Percentiles rank a stretch among this genome's conserved stretches.
phyloP scores from a whole-genome alignment of 805 yeast genomes.

The Wickerhamomyces pijperi region DNA sequence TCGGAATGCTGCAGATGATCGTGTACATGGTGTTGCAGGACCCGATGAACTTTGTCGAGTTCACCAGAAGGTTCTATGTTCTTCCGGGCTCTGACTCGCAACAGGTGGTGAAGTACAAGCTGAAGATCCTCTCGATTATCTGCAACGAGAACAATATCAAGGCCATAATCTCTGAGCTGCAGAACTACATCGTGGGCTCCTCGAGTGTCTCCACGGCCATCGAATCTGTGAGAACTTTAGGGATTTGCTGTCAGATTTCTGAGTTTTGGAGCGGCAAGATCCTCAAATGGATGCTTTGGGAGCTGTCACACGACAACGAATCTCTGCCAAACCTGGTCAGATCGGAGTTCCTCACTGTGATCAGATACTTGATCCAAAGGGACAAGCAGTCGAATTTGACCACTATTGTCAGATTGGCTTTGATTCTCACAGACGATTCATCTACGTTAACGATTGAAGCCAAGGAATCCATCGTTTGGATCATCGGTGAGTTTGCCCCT shows the following conservation, averaged over 20 bases:
- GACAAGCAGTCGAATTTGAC: constrained; percentile 41
- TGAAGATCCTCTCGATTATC: constrained; percentile 50
- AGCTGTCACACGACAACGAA: constrained; percentile 24
- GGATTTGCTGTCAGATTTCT: constrained; percentile 42
- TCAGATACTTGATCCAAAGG: constrained; percentile 61
- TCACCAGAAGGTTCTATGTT: constrained; percentile 40
- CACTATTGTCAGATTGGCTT: constrained; percentile 41
- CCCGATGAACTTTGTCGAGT: constrained; percentile 23
- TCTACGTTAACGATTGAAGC: constrained; percentile 34
- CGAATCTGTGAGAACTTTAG: constrained; percentile 51
- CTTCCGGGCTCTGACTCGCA: too few species aligned
- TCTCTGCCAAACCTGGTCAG: constrained; percentile 23
- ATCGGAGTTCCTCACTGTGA: constrained; percentile 60
- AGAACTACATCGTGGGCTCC: constrained; percentile 35
- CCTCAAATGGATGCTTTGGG: constrained; percentile 51
- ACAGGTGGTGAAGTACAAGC: constrained; percentile 38
- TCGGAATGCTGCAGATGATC: constrained; percentile 36
- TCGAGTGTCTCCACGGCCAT: constrained; percentile 19
- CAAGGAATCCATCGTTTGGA: constrained; percentile 79
- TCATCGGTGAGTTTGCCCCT: constrained; percentile 70
- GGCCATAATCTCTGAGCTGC: constrained; percentile 48
- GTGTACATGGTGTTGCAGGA: constrained; percentile 26
- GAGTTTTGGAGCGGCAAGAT: constrained; percentile 40
- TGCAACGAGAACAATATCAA: constrained; percentile 41
- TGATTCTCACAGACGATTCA: constrained; percentile 17